Evolutionary conservation across 2,329 filamentous ascomycete species (phyloP), one percentile per base, ranked within the genome.

Genomic region (Scolecobasidium constrictum): DNA sequence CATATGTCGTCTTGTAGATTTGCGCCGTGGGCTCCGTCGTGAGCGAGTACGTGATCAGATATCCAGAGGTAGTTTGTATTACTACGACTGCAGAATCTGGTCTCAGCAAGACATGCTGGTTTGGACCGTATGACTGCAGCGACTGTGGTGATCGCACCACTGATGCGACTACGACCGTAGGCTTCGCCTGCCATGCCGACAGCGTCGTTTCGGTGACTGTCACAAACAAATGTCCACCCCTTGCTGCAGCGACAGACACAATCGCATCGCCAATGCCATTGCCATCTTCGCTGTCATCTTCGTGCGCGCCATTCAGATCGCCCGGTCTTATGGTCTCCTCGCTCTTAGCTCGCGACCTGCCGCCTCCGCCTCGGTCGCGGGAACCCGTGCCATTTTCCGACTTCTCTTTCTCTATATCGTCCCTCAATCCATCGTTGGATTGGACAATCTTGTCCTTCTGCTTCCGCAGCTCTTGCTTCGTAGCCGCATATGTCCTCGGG

Each of bases 151-250:
- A 96, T 50, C 92, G 83, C 46, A 87, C 73, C 38, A 95, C 80
- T 19, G 87, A 77, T 46, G 87, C 87, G 42, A 96, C 75, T 21
- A 95, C 78, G 18, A 88, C 87, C 42, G 86, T 88, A 38, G 92
- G 92, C 83, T 90, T 90, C 43, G 86, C 90, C 66, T 98, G 92
- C 92, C 92, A 98, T 51, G 98, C 73, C n/a, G 84, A 86, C 60
- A 98, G 77, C 11, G 84, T 83, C 2, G 84, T 84, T 4, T 75
- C 68, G 1, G 90, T 95, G 56, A 95, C 86, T 37, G 86, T 86
- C 40, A 85, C 85, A 63, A 98, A 95, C 48, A 83, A 66, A 54
- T 88, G 82, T 33, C 88, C 88, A 44, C 75, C 81, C 35, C 88
- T 78, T 2, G 88, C 84, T 33, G 87, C 75, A 49, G 79, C 78